Base-by-base conservation (phyloP, 2,329 filamentous ascomycete genomes). In the Exophiala xenobiotica region DNA sequence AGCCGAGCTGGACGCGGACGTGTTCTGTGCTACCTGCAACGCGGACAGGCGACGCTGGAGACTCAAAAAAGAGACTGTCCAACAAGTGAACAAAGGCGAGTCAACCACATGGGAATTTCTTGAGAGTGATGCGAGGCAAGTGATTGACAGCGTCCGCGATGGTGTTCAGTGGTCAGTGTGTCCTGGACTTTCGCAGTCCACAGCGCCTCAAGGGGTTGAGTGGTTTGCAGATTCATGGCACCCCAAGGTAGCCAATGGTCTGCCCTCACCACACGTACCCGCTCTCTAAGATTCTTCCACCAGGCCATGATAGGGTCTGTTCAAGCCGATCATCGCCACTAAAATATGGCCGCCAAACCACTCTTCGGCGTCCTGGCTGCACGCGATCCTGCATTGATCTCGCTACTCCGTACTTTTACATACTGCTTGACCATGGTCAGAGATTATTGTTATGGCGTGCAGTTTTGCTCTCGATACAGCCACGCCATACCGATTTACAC, bases 281-380 rank as follows among this genome's bases (percentile, higher is more conserved):
- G 27, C 27, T n/a, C 4, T 31, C 8, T 16, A 12, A 35, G 18
- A 12, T 35, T 35, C 31, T 35, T 16, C n/a, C 31, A 16, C 31
- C 31, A 35, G 31, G 31, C 31, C 31, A n/a, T 35, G 31, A 35
- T 35, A 35, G n/a, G n/a, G n/a, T n/a, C n/a, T n/a, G n/a, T n/a
- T n/a, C 31, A 35, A 16, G n/a, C 31, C 9, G 31, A 35, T 35
- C 31, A 35, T 16, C 31, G 18, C 31, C 31, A 8, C 31, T 35
- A 35, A 35, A n/a, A 12, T 16, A 35, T 8, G 9, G 9, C 31
- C 31, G 18, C 31, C 31, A n/a, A n/a, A n/a, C n/a, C n/a, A n/a
- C n/a, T n/a, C n/a, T n/a, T 35, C n/a, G 31, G 31, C 31, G 18
- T 12, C 18, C 8, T 35, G 11, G n/a, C 3, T 35, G 11, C 31